These are phyloP conservation scores for Rhizophagus sp. DNA, from an alignment of 192 early-diverging fungal genomes.

Conservation along the genomic window DNA sequence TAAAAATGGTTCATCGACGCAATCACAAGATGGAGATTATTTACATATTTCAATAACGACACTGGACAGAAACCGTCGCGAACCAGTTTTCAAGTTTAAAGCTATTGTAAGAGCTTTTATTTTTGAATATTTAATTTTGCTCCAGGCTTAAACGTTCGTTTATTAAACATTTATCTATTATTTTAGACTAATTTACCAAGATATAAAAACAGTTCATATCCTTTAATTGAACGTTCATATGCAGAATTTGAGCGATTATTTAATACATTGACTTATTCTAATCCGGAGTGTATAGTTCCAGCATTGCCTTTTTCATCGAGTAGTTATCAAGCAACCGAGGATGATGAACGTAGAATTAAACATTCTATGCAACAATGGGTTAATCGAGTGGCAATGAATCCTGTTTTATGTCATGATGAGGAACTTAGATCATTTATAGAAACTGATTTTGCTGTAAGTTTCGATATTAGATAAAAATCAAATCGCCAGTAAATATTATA, in stretches of 20 bases:
- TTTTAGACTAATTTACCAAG: constrained; percentile 44
- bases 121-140: background rate
- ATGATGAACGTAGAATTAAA: constrained; percentile 30
- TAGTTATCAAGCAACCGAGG: constrained; percentile 37
- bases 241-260: constrained; percentile 43
- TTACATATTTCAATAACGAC: constrained; percentile 6
- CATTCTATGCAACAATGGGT: constrained; percentile 41
- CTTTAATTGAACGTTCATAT: constrained; percentile 40
- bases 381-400: constrained; percentile 40
- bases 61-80: constrained; percentile 24
- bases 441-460: constrained; percentile 42
- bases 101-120: background rate
- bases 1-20: background rate
- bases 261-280: constrained; percentile 38
- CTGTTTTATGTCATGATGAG: constrained; percentile 42
- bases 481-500: background rate
- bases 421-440: constrained; percentile 50
- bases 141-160: background rate
- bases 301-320: constrained; percentile 40
- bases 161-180: background rate
- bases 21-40: constrained; percentile 19
- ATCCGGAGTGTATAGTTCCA: constrained; percentile 46
- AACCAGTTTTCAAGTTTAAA: constrained; percentile 31
- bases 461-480: background rate
- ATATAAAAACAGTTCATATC: constrained; percentile 41